phyloP scores from a whole-genome alignment of 2,329 filamentous ascomycete genomes.

The Ceratocystis lukuohia region DNA sequence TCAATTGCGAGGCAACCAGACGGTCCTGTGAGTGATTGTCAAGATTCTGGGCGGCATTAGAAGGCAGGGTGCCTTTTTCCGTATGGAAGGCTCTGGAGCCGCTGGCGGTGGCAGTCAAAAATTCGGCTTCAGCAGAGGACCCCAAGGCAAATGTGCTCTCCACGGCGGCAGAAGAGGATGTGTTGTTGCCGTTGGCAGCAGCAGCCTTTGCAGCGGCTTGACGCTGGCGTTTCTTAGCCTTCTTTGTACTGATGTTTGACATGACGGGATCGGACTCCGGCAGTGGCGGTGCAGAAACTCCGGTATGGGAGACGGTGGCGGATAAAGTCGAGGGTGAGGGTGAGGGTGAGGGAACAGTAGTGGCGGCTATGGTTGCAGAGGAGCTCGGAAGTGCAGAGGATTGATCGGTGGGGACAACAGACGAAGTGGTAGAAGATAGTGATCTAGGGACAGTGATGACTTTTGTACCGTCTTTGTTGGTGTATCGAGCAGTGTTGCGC shows the following conservation, averaged over 20 bases:
- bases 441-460: slow-evolving; percentile 51
- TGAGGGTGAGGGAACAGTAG: neutral
- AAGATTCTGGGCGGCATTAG: slow-evolving; percentile 25
- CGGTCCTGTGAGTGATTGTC: slow-evolving; percentile 26
- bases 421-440: slow-evolving; percentile 29
- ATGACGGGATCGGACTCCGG: slow-evolving; percentile 16
- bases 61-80: neutral
- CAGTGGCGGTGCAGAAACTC: slow-evolving; percentile 21
- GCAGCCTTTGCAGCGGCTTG: slow-evolving; percentile 36
- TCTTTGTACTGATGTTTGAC: slow-evolving; percentile 70
- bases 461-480: slow-evolving; percentile 56
- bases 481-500: slow-evolving; percentile 46
- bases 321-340: slow-evolving; percentile 30
- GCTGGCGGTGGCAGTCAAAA: neutral
- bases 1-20: neutral
- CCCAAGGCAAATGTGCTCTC: neutral
- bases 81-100: neutral
- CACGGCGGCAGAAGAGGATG: neutral
- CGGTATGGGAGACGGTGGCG: slow-evolving; percentile 23
- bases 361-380: neutral
- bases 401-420: slow-evolving; percentile 35
- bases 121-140: neutral
- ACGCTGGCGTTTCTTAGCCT: slow-evolving; percentile 71
- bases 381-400: slow-evolving; percentile 21
- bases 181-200: neutral